Evolutionary conservation across 1,284 basidiomycete genomes (phyloP).

Genomic region (Melampsora occidentalis): DNA sequence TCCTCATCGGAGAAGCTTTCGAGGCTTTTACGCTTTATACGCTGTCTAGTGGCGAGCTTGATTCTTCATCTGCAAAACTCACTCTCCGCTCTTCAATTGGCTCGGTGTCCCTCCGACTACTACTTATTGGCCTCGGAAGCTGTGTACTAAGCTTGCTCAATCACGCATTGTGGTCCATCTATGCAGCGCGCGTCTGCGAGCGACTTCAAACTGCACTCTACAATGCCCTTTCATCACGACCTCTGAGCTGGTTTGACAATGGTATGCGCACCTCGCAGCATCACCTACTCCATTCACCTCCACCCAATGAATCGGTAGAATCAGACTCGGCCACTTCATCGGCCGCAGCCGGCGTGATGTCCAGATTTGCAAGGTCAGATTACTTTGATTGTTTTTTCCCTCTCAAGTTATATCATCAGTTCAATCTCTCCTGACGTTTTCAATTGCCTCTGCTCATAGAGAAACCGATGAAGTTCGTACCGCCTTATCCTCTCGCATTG

Average conservation of each 20-base stretch:
- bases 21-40: conserved; percentile 66
- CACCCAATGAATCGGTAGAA: background rate
- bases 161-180: conserved; percentile 77
- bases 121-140: conserved; percentile 68
- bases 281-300: background rate
- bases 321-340: conserved; percentile 61
- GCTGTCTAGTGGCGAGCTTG: conserved; percentile 54
- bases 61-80: conserved; percentile 45
- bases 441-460: conserved; percentile 57
- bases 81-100: conserved; percentile 64
- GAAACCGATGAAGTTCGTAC: conserved; percentile 91
- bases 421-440: background rate
- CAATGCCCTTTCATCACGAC: conserved; percentile 61
- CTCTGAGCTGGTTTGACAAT: conserved; percentile 50
- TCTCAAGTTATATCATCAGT: background rate
- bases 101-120: conserved; percentile 66
- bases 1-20: conserved; percentile 80
- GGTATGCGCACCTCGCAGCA: conserved; percentile 46
- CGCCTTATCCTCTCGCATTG: conserved; percentile 73
- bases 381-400: background rate
- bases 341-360: conserved; percentile 89
- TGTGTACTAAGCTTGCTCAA: conserved; percentile 72
- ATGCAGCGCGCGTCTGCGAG: conserved; percentile 75
- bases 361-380: conserved; percentile 79
- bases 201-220: conserved; percentile 70